These are phyloP conservation scores for Wickerhamomyces canadensis DNA, from an alignment of 805 yeast species.

Conservation along the genomic window DNA sequence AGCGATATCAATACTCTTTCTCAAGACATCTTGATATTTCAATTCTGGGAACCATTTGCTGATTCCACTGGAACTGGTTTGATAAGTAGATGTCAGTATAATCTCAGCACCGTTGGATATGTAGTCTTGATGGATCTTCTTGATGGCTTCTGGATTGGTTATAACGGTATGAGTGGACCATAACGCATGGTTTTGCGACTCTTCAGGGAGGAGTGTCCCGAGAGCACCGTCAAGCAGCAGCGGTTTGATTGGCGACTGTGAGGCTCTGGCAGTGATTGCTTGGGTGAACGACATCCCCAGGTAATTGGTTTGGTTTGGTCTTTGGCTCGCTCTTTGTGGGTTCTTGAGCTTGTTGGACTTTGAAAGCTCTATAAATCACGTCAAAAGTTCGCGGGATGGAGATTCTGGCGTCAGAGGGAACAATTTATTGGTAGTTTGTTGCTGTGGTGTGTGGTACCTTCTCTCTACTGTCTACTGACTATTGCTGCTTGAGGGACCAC, in stretches of 20 bases:
- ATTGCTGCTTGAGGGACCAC: no score
- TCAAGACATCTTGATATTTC: not conserved
- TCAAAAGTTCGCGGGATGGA: no score
- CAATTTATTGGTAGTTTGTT: no score
- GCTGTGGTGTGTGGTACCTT: no score
- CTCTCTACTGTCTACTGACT: no score
- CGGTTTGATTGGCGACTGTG: constrained; percentile 3
- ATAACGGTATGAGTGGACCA: constrained; percentile 57
- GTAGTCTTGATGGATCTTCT: constrained; percentile 44
- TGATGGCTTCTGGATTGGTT: constrained; percentile 37
- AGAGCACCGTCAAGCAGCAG: constrained; percentile 19
- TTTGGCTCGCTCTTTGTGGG: no score
- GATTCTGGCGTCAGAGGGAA: no score
- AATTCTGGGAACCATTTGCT: not conserved
- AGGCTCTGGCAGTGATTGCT: not conserved
- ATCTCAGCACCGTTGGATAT: constrained; percentile 46
- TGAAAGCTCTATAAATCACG: not conserved
- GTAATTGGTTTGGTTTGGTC: no score
- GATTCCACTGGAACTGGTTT: not conserved
- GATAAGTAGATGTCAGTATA: constrained; percentile 41
- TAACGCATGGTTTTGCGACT: constrained; percentile 27
- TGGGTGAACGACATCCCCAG: no score
- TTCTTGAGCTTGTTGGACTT: no score
- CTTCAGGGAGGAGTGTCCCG: constrained; percentile 18
- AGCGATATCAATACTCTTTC: not conserved